Conservation (phyloP, 257 asterid genomes). For the Nicotiana benthamiana region DNA sequence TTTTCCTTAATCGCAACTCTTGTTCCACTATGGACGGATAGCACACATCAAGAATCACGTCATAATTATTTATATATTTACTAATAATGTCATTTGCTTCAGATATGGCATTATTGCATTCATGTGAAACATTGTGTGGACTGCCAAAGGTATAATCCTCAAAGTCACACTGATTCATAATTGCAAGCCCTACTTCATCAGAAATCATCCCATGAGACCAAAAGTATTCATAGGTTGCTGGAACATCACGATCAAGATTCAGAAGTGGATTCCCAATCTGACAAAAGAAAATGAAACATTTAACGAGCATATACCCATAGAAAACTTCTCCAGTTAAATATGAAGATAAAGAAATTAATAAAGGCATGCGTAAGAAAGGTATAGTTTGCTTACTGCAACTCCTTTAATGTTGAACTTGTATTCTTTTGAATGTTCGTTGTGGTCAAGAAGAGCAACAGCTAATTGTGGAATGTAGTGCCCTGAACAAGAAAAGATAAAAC, state of each 20-base stretch:
- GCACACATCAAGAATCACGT: conserved; percentile 89
- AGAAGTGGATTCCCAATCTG: conserved; percentile 98
- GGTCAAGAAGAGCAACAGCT: conserved; percentile 70
- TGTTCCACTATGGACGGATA: conserved; percentile 92
- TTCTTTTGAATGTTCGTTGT: conserved; percentile 45
- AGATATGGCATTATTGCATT: conserved; percentile 54
- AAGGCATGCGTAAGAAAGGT: background rate
- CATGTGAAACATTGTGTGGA: conserved; percentile 63
- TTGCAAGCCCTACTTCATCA: conserved; percentile 71
- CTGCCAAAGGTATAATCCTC: conserved; percentile 68
- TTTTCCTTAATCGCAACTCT: conserved; percentile 63
- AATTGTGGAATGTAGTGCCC: conserved; percentile 95
- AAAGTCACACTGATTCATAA: conserved; percentile 74
- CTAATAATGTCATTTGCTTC: conserved; percentile 67
- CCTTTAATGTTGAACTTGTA: conserved; percentile 91
- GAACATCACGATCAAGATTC: conserved; percentile 75
- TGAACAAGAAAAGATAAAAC: conserved; percentile 10
- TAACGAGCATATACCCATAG: background rate
- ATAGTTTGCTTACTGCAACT: conserved; percentile 54
- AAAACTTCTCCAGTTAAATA: background rate
- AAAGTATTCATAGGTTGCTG: conserved; percentile 71
- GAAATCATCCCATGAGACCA: conserved; percentile 99
- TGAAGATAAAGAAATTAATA: background rate
- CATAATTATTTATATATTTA: conserved; percentile 62
- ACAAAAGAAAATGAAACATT: conserved; percentile 11